These are phyloP conservation scores for Fusarium camptoceras DNA, from an alignment of 2,329 filamentous ascomycete genomes.

Conservation along the genomic window DNA sequence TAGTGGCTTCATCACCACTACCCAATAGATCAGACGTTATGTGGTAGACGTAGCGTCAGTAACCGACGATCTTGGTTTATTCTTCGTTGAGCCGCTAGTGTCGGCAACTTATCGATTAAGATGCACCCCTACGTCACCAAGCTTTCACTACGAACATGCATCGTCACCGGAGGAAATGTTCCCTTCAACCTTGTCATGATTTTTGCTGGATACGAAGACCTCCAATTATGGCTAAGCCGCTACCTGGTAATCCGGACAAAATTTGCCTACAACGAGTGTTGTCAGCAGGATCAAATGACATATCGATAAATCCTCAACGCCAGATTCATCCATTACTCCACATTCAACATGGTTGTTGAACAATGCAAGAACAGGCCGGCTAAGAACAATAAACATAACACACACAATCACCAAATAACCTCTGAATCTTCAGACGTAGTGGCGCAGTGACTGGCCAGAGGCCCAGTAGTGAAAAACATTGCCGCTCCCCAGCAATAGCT, in stretches of 20 bases:
- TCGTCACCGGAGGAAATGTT: conserved; percentile 17
- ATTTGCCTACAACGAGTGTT: conserved; percentile 10
- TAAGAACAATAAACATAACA: conserved; percentile 12
- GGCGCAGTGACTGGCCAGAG: not conserved
- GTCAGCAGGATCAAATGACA: not conserved
- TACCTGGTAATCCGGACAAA: conserved; percentile 11
- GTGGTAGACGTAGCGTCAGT: not conserved
- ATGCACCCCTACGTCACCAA: conserved; percentile 26
- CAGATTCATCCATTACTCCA: conserved; percentile 29
- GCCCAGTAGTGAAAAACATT: not conserved
- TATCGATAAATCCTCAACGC: conserved; percentile 31
- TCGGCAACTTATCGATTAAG: conserved; percentile 48
- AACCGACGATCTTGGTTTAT: conserved; percentile 13
- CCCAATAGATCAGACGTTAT: not conserved
- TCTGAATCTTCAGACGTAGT: not conserved
- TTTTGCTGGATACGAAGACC: not conserved
- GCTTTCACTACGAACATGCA: conserved; percentile 4
- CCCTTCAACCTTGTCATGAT: not conserved
- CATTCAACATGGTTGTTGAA: conserved; percentile 18
- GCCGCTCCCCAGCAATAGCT: not conserved
- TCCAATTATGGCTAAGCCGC: conserved; percentile 25
- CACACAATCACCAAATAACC: conserved; percentile 10
- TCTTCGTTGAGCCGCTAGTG: conserved; percentile 22
- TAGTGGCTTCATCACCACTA: conserved; percentile 48
- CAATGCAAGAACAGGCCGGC: conserved; percentile 23